These are phyloP conservation scores for Cyclotella cryptica DNA, from an alignment of 108 stramenopile genomes.

Conservation along the genomic window DNA sequence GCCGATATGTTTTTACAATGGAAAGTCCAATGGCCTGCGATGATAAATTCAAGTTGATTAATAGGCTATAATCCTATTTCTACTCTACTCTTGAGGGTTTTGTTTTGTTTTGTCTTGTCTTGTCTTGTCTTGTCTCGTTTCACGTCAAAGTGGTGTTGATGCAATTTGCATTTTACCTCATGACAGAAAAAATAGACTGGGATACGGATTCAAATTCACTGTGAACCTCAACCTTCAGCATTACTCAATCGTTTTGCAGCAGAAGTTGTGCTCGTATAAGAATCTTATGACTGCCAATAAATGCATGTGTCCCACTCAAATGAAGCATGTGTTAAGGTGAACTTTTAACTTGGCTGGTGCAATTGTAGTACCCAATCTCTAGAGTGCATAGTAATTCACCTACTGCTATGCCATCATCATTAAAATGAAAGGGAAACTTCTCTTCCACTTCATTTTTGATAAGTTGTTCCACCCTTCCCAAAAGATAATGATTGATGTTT, in stretches of 20 bases:
- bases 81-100: not conserved
- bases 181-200: not conserved
- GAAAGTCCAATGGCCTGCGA: slow-evolving; percentile 85
- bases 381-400: slow-evolving; percentile 85
- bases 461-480: slow-evolving; percentile 84
- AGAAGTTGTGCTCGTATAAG: slow-evolving; percentile 88
- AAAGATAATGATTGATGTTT: slow-evolving; percentile 88
- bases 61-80: slow-evolving; percentile 18
- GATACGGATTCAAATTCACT: slow-evolving; percentile 44
- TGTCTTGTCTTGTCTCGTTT: not conserved
- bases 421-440: slow-evolving; percentile 93
- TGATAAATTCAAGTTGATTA: slow-evolving; percentile 58
- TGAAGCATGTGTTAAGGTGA: slow-evolving; percentile 91
- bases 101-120: no score
- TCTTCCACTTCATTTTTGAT: slow-evolving; percentile 90
- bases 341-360: slow-evolving; percentile 65
- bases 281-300: slow-evolving; percentile 80
- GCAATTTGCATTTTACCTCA: not conserved
- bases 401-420: slow-evolving; percentile 80
- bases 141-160: not conserved
- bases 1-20: slow-evolving; percentile 80
- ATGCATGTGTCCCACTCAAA: slow-evolving; percentile 89
- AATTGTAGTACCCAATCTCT: slow-evolving; percentile 95
- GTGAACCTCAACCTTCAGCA: slow-evolving; percentile 93
- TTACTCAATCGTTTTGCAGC: slow-evolving; percentile 65